Conservation (phyloP, 257 asterid genomes). For the Solanum chaucha region DNA sequence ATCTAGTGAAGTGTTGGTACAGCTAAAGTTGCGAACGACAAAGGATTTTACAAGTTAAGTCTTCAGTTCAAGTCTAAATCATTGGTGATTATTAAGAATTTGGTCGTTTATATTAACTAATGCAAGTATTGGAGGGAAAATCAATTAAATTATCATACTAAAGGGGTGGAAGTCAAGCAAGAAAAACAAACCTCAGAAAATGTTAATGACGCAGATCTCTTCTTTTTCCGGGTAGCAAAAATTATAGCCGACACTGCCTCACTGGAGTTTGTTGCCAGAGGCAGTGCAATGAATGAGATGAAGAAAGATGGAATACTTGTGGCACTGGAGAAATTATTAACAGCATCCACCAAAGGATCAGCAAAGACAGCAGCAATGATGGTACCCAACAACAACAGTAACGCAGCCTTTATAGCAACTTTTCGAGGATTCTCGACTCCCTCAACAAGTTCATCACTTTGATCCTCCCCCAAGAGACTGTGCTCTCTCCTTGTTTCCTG, state of each 20-base stretch:
- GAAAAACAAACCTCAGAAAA: conserved; percentile 68
- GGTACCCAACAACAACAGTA: conserved; percentile 63
- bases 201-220: conserved; percentile 74
- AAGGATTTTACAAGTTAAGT: neutral
- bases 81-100: neutral
- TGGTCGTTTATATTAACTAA: neutral
- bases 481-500: conserved; percentile 83
- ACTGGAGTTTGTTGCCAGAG: conserved; percentile 95
- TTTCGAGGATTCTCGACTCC: conserved; percentile 39
- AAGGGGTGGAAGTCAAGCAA: neutral
- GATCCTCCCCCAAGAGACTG: conserved; percentile 36
- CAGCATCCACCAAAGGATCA: conserved; percentile 88
- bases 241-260: conserved; percentile 92
- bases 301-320: conserved; percentile 80
- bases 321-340: conserved; percentile 73
- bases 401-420: conserved; percentile 49
- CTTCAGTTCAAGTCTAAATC: neutral
- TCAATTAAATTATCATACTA: neutral
- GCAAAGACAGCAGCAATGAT: conserved; percentile 88
- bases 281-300: conserved; percentile 77
- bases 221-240: conserved; percentile 71
- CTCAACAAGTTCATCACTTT: conserved; percentile 55
- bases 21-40: neutral
- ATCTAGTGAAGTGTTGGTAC: neutral
- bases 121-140: neutral